Base-by-base conservation (phyloP, 2,329 filamentous ascomycete species). In the Colletotrichum aenigma region DNA sequence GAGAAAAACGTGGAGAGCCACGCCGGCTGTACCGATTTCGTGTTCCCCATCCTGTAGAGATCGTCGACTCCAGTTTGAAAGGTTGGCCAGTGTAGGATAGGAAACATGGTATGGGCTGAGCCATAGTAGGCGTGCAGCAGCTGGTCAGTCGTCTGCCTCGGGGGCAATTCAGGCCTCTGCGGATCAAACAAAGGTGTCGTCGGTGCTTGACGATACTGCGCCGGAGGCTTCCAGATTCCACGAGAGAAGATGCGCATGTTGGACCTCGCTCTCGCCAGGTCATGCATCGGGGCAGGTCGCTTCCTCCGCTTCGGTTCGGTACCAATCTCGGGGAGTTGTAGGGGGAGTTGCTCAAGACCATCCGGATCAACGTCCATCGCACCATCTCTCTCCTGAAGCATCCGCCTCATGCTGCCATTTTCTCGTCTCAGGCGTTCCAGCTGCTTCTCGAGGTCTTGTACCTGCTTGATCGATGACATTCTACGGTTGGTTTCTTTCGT, bases 401-500 rank as follows among this genome's bases (percentile, higher is more conserved):
- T 91, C 34, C 93, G 92, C 68, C 92, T 92, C 52, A 98, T 87
- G 76, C 93, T 93, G 71, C 88, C 90, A 81, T 98, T 96, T 83
- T 98, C 94, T 74, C 95, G 92, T 82, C 93, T 94, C 55, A 97
- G 90, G 68, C 93, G 91, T 62, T 94, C 91, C 81, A 98, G 91
- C 85, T 98, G 96, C 84, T 95, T 97, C 86, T 98, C 96, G 30
- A 99, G 89, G 83, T 99, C 97, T 85, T 98, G 97, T 15, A 98
- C 95, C 88, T 98, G 97, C 91, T 98, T 99, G 86, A 98, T 98
- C 2, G 96, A 98, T 21, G 97, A 98, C 97, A 99, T 99, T 77
- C 97, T 93, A 75, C 97, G 91, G 84, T 99, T 99, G 15, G 97
- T 99, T 85, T 99, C 97, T 86, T 99, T 99, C 66, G 97, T 99